Evolutionary conservation across 208 protist species (phyloP).

Genomic region (Porcisia deanei): DNA sequence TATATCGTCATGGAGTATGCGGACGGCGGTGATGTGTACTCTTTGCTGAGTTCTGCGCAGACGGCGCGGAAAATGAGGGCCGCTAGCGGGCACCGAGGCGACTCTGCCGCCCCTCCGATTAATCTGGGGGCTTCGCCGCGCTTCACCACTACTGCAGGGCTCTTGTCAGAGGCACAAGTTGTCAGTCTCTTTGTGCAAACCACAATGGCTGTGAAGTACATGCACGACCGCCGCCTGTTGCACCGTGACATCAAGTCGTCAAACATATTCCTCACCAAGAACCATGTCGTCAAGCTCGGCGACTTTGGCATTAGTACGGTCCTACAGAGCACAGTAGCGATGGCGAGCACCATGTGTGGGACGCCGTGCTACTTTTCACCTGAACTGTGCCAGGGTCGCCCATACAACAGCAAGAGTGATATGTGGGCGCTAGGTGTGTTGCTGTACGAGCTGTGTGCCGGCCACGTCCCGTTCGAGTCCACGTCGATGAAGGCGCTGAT

Average conservation of each 20-base stretch:
- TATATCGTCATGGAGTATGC: slow-evolving; percentile 94
- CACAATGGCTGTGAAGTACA: slow-evolving; percentile 86
- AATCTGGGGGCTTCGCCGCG: not conserved
- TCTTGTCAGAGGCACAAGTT: slow-evolving; percentile 70
- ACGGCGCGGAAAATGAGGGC: slow-evolving; percentile 14
- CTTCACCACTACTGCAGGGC: slow-evolving; percentile 5
- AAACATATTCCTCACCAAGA: slow-evolving; percentile 90
- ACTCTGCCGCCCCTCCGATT: not conserved
- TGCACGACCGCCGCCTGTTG: slow-evolving; percentile 89
- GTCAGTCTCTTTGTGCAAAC: slow-evolving; percentile 86
- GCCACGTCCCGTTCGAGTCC: slow-evolving; percentile 82
- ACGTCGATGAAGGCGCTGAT: slow-evolving; percentile 86
- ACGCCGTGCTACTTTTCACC: slow-evolving; percentile 96
- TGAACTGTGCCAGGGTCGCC: slow-evolving; percentile 90
- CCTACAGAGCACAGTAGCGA: slow-evolving; percentile 81
- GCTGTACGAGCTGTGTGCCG: slow-evolving; percentile 86
- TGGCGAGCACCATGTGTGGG: slow-evolving; percentile 94
- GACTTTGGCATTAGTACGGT: slow-evolving; percentile 94
- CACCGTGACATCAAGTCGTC: slow-evolving; percentile 94
- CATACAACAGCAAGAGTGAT: slow-evolving; percentile 95
- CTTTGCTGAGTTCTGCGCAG: slow-evolving; percentile 42
- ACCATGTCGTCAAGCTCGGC: slow-evolving; percentile 90
- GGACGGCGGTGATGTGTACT: slow-evolving; percentile 84
- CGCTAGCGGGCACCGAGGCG: not conserved
- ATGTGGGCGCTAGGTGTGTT: slow-evolving; percentile 92